Evolutionary conservation across 257 asterid species (phyloP).

Genomic region (Lycium ferocissimum): DNA sequence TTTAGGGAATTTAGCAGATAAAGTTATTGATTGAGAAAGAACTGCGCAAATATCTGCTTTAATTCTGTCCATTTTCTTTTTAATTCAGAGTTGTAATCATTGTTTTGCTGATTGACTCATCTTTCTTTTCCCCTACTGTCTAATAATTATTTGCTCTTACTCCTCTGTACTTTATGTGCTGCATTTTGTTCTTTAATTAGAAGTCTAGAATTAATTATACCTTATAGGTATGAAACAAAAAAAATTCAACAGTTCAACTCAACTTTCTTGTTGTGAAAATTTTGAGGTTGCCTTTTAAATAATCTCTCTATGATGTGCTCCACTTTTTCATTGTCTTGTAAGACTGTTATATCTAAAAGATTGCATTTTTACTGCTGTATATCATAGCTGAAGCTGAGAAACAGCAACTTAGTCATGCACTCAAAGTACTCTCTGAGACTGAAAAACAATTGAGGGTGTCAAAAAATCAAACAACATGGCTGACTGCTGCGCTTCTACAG

Average conservation of each 20-base stretch:
- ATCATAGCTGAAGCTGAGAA: constrained; percentile 69
- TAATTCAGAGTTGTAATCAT: constrained; percentile 15
- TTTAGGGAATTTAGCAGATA: neutral
- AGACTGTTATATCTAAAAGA: constrained; percentile 24
- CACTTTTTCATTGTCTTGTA: neutral
- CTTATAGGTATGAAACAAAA: neutral
- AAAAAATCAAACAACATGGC: constrained; percentile 84
- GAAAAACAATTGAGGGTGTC: constrained; percentile 82
- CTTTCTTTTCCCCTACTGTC: neutral
- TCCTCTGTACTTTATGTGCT: constrained; percentile 6
- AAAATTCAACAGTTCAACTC: neutral
- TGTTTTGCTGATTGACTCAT: neutral
- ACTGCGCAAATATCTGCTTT: neutral
- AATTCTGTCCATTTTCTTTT: neutral
- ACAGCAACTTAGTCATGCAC: constrained; percentile 79
- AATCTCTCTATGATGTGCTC: neutral
- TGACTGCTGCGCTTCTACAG: constrained; percentile 81
- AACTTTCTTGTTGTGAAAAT: neutral
- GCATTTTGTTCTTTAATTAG: neutral
- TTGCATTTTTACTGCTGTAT: constrained; percentile 11
- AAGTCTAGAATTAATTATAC: neutral
- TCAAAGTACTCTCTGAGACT: constrained; percentile 79
- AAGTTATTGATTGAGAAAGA: neutral
- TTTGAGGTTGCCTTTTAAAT: neutral
- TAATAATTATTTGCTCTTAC: neutral